A percentile compares a stretch with the other conserved stretches of the same genome.
Conservation (phyloP, 2,329 filamentous ascomycete genomes). For the Fusarium cyanostomum region DNA sequence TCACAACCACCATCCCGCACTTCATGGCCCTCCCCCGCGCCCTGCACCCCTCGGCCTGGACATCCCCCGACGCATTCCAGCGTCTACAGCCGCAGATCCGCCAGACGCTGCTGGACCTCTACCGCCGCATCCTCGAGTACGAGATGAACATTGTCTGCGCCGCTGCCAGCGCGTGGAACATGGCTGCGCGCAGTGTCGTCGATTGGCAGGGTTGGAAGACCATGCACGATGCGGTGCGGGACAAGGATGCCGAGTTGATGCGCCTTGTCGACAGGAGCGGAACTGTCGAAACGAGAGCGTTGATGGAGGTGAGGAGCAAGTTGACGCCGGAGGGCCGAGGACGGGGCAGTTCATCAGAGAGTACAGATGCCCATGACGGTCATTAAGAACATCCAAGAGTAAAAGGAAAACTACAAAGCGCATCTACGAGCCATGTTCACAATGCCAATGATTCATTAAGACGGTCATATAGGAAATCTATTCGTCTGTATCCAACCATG, state of each 20-base stretch:
- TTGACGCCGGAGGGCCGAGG: conserved; percentile 24
- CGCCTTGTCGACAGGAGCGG: conserved; percentile 36
- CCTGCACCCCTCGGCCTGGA: conserved; percentile 39
- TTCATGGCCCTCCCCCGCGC: conserved; percentile 48
- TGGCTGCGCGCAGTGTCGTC: conserved; percentile 50
- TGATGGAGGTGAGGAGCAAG: conserved; percentile 31
- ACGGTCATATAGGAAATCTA: conserved; percentile 8
- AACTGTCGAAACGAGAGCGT: conserved; percentile 18
- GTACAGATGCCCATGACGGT: neutral
- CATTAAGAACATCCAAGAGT: neutral
- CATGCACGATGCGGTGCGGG: conserved; percentile 41
- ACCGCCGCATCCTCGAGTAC: conserved; percentile 49
- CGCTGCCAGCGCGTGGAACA: conserved; percentile 50
- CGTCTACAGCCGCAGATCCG: conserved; percentile 30
- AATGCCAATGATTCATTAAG: neutral
- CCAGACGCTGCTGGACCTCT: conserved; percentile 42
- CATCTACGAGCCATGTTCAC: neutral
- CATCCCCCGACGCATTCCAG: conserved; percentile 37
- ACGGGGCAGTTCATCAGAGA: conserved; percentile 3
- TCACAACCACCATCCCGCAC: conserved; percentile 47
- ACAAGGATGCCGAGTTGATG: conserved; percentile 42
- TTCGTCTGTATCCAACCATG: neutral
- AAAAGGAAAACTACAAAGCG: conserved; percentile 4
- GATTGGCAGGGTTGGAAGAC: conserved; percentile 46
- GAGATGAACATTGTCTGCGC: conserved; percentile 54